A percentile compares a stretch with the other conserved stretches of the same genome.
Conservation (phyloP, 1,284 basidiomycete species). For the Trametes versicolor region DNA sequence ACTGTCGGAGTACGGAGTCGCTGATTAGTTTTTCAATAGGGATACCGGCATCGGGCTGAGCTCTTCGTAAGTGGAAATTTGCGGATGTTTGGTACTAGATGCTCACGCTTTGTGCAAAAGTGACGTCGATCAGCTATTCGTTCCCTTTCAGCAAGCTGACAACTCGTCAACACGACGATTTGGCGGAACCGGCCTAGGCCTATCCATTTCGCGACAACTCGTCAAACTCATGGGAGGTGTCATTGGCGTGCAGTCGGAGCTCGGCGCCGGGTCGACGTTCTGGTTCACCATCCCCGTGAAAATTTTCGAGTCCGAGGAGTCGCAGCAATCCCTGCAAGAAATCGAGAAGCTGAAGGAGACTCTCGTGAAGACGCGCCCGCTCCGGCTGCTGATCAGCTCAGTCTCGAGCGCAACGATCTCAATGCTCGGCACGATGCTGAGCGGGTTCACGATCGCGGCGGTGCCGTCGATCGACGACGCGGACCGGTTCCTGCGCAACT, state of each 20-base stretch:
- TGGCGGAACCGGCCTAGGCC: slow-evolving; percentile 75
- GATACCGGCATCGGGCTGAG: slow-evolving; percentile 77
- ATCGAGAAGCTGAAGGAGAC: slow-evolving; percentile 54
- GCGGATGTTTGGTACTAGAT: not conserved
- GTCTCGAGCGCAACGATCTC: slow-evolving; percentile 63
- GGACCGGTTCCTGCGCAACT: slow-evolving; percentile 51
- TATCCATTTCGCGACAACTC: slow-evolving; percentile 76
- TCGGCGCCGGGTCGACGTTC: slow-evolving; percentile 70
- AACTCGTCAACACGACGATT: slow-evolving; percentile 77
- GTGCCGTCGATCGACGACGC: slow-evolving; percentile 57
- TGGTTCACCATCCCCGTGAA: slow-evolving; percentile 78
- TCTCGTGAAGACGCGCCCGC: slow-evolving; percentile 56
- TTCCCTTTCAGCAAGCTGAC: slow-evolving; percentile 80
- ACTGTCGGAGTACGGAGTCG: not conserved
- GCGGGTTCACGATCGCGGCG: slow-evolving; percentile 58
- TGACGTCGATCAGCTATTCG: slow-evolving; percentile 72
- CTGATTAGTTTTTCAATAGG: slow-evolving; percentile 43
- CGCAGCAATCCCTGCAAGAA: slow-evolving; percentile 55
- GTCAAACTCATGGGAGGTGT: slow-evolving; percentile 78
- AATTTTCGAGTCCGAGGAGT: slow-evolving; percentile 62
- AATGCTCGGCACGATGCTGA: slow-evolving; percentile 65
- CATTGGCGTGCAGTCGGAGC: slow-evolving; percentile 72
- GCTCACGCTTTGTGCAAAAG: slow-evolving; percentile 33
- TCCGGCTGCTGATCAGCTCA: slow-evolving; percentile 65
- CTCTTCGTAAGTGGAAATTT: slow-evolving; percentile 44